These are phyloP conservation scores for Eustoma russellianum DNA, from an alignment of 257 asterid species.

Conservation along the genomic window DNA sequence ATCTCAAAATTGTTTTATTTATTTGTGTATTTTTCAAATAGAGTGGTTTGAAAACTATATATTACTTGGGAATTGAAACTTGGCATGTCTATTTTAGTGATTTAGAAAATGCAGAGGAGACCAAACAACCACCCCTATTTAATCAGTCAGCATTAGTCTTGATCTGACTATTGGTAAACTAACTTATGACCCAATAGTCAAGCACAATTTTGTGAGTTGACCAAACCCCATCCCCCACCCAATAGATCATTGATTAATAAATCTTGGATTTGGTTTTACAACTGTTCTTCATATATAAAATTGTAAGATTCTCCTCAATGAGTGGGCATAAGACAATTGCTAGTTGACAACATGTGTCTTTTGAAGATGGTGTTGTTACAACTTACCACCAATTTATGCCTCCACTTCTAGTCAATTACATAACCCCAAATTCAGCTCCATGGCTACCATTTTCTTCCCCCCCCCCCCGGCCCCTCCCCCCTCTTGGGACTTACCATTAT, in stretches of 20 bases:
- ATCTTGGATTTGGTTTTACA: slow-evolving; percentile 10
- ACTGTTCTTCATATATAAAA: slow-evolving; percentile 16
- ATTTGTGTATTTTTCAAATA: too few relatives aligned
- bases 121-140: too few relatives aligned
- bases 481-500: neutral
- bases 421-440: too few relatives aligned
- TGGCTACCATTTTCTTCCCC: neutral
- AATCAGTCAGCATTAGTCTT: too few relatives aligned
- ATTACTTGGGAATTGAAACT: too few relatives aligned
- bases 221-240: slow-evolving; percentile 3
- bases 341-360: slow-evolving; percentile 26
- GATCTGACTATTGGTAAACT: too few relatives aligned
- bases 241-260: slow-evolving; percentile 1
- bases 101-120: too few relatives aligned
- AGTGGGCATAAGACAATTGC: slow-evolving; percentile 8
- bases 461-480: neutral
- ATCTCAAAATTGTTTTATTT: too few relatives aligned
- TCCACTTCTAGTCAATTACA: too few relatives aligned
- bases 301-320: slow-evolving; percentile 32
- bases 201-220: slow-evolving; percentile 7
- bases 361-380: slow-evolving; percentile 7
- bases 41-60: too few relatives aligned
- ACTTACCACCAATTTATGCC: too few relatives aligned
- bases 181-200: slow-evolving; percentile 1
- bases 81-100: too few relatives aligned